phyloP scores from a whole-genome alignment of 108 stramenopile species.

The Halocafeteria seosinensis region DNA sequence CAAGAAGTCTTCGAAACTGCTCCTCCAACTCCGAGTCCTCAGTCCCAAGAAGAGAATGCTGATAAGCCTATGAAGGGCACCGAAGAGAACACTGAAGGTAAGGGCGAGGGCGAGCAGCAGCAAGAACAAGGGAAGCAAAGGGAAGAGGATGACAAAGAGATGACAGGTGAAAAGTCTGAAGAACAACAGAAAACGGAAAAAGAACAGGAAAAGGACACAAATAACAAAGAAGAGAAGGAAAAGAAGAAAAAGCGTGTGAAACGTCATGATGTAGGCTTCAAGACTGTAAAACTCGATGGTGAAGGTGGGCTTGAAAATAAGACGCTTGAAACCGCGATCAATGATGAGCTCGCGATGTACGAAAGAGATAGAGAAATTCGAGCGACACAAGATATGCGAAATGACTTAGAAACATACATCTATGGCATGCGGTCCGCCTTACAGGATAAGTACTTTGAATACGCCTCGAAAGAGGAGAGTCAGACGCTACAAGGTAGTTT shows the following conservation, averaged over 20 bases:
- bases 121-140: conserved; percentile 6
- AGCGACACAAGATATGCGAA: conserved; percentile 86
- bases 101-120: conserved; percentile 7
- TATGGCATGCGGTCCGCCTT: conserved; percentile 92
- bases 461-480: conserved; percentile 62
- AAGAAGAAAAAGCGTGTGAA: conserved; percentile 37
- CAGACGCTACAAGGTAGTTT: conserved; percentile 42
- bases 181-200: not conserved
- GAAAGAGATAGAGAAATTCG: conserved; percentile 65
- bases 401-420: conserved; percentile 94
- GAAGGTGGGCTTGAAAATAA: conserved; percentile 54
- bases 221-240: not conserved
- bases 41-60: conserved; percentile 8
- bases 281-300: conserved; percentile 6
- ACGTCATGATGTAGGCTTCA: conserved; percentile 8
- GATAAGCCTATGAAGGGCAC: not conserved
- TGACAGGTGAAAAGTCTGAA: not conserved
- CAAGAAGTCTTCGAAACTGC: conserved; percentile 49
- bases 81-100: conserved; percentile 1
- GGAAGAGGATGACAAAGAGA: not conserved
- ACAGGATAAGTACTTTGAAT: conserved; percentile 52
- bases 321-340: conserved; percentile 55
- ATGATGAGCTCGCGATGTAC: conserved; percentile 63
- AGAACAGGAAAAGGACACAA: not conserved
- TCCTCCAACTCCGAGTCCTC: not conserved